phyloP scores from a whole-genome alignment of 148 eudicot species.

The Arbutus unedo region DNA sequence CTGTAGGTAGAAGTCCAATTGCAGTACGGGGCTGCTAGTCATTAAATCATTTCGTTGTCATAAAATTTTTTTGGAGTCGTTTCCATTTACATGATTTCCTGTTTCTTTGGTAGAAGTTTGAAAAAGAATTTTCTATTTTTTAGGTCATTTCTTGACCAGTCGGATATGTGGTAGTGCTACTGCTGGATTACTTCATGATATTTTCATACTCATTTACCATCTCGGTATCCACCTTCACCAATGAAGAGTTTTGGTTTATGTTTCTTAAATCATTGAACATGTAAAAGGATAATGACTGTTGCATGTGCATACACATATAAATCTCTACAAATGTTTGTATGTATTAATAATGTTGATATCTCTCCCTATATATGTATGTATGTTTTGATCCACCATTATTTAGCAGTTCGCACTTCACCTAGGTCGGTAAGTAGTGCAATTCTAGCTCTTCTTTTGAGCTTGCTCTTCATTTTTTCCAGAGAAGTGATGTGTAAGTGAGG shows the following conservation, averaged over 20 bases:
- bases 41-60: not conserved
- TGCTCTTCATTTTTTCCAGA: not conserved
- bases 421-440: not conserved
- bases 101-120: not conserved
- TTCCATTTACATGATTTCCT: not conserved
- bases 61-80: not conserved
- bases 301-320: not conserved
- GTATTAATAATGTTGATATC: not conserved
- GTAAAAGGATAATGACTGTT: not conserved
- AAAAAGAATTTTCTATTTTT: not conserved
- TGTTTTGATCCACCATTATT: not conserved
- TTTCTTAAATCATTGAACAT: not conserved
- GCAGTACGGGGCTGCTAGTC: not conserved
- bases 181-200: not conserved
- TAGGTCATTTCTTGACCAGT: not conserved
- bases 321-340: not conserved
- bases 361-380: not conserved
- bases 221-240: not conserved
- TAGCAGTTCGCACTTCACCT: not conserved
- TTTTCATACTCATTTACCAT: not conserved
- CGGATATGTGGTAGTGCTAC: not conserved
- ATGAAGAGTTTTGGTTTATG: not conserved
- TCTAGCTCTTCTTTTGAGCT: constrained; percentile 3
- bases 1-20: not conserved
- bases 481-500: not conserved